A percentile compares a stretch with the other conserved stretches of the same genome.
These are phyloP conservation scores for Erysimum cheiri DNA, from an alignment of 441 rosid genomes.

Conservation along the genomic window DNA sequence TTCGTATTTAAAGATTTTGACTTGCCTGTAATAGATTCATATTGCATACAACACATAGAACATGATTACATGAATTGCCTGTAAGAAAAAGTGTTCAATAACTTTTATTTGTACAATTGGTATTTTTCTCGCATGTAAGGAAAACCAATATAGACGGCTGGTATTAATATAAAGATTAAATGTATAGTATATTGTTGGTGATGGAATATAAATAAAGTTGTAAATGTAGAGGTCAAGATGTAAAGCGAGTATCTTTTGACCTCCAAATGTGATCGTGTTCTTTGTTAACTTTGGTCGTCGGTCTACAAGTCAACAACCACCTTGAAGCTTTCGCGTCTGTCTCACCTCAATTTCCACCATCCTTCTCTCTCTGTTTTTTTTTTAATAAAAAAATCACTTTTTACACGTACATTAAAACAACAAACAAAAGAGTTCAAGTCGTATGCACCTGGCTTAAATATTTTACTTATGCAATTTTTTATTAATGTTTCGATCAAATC, in stretches of 20 bases:
- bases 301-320: constrained; percentile 43
- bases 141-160: constrained; percentile 4
- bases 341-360: constrained; percentile 38
- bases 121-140: background rate
- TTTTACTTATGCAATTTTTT: too few species aligned
- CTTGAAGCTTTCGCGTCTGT: constrained; percentile 25
- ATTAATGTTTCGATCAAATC: too few species aligned
- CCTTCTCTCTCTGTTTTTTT: background rate
- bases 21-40: background rate
- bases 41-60: too few species aligned
- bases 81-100: too few species aligned
- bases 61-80: too few species aligned
- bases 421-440: background rate
- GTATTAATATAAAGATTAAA: background rate
- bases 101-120: background rate
- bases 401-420: background rate
- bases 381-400: background rate
- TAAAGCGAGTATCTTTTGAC: constrained; percentile 33
- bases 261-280: constrained; percentile 26
- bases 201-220: too few species aligned
- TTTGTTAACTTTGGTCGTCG: constrained; percentile 34
- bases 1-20: background rate
- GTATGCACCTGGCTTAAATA: too few species aligned
- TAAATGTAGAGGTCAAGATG: constrained; percentile 23
- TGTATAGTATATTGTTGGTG: background rate